Evolutionary conservation across 2,329 filamentous ascomycete genomes (phyloP), one percentile per base, ranked within the genome.

Genomic region (Penicillium sp.): DNA sequence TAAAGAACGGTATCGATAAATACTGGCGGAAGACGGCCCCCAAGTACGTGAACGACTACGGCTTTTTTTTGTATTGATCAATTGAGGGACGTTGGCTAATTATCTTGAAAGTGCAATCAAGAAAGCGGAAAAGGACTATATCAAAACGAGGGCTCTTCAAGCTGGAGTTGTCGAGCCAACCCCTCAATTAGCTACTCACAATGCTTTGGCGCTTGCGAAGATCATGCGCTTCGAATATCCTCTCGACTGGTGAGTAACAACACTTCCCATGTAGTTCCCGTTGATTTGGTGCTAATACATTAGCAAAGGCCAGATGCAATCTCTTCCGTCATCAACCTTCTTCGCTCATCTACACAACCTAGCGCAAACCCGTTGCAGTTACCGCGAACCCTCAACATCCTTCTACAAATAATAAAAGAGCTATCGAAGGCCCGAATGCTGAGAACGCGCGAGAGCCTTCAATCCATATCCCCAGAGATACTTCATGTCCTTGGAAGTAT

Each of bases 1-100:
- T 99, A 58, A 98, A 98, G 76, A 97, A 98, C 76, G 95, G 93
- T 59, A 93, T 98, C 77, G 94, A 98, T 75, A 93, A 90, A 74
- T 92, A 93, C 77, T 99, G 95, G 95, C 86, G 95, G 73, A 92
- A 84, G 74, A 91, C 91, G 38, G 88, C 91, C 54, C 86, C 90
- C 60, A 88, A 89, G 74, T 85, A 86, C 30, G 57, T n/a, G 76
- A 66, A 26, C 49, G 29, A n/a, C 8, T 31, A 29, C 54, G 44
- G 8, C 23, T 49, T 56, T 46, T 56, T 46, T 49, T 35, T 13
- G 38, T 19, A 49, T 26, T 21, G 30, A 15, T 13, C 4, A 2
- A 60, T 48, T 21, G 21, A 49, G 13, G 46, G 41, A 45, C 41
- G 17, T n/a, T 7, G 41, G 54, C 71, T 74, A 49, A 73, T 61